Percentiles rank a stretch among this genome's conserved stretches.
These are phyloP conservation scores for Gastrolobium villosum DNA, from an alignment of 306 rosid genomes.

Conservation along the genomic window DNA sequence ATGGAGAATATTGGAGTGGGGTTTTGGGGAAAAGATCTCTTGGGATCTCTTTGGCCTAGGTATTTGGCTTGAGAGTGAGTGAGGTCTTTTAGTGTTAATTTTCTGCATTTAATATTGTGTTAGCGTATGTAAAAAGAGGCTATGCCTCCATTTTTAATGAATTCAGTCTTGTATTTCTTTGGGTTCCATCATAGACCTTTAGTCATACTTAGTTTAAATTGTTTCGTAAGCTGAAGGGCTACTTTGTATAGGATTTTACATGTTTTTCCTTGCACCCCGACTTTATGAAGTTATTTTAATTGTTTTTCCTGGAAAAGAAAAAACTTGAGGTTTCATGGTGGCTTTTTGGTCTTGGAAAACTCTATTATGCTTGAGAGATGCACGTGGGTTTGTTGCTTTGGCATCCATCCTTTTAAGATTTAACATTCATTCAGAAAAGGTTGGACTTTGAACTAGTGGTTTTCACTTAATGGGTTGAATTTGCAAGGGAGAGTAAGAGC, in stretches of 20 bases:
- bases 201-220: background rate
- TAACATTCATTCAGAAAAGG: background rate
- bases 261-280: background rate
- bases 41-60: no score
- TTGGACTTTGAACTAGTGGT: conserved; percentile 3
- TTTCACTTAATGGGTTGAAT: conserved; percentile 3
- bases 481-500: conserved; percentile 18
- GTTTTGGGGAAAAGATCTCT: no score
- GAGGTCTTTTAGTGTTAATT: no score
- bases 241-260: background rate
- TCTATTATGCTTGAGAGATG: background rate
- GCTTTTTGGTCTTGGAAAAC: background rate
- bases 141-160: no score
- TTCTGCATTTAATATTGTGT: no score
- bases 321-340: background rate
- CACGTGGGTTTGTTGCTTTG: background rate
- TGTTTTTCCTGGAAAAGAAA: background rate
- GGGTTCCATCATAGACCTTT: no score
- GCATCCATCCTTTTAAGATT: background rate
- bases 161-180: no score
- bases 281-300: background rate
- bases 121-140: no score
- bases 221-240: background rate
- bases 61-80: no score
- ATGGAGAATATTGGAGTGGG: no score